phyloP scores from a whole-genome alignment of 2,329 filamentous ascomycete species.

The Graphiopsis chlorocephala region DNA sequence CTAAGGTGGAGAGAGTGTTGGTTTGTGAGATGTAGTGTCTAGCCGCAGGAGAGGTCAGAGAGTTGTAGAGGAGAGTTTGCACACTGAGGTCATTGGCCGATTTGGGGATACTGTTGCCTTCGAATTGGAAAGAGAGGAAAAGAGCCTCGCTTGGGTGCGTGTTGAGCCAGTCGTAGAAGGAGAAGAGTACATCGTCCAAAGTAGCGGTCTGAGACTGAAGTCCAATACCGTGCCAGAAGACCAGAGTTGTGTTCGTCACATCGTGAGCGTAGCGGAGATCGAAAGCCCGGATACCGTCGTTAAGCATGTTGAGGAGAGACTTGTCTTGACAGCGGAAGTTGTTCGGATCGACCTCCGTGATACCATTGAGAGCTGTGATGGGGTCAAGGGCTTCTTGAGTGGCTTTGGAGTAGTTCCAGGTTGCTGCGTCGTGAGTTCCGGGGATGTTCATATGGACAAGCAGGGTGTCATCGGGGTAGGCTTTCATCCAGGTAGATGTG shows the following conservation, averaged over 20 bases:
- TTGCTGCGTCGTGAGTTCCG: slow-evolving; percentile 51
- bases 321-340: slow-evolving; percentile 45
- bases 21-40: slow-evolving; percentile 41
- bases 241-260: slow-evolving; percentile 43
- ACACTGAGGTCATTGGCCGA: slow-evolving; percentile 37
- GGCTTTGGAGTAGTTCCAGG: slow-evolving; percentile 50
- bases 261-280: slow-evolving; percentile 52
- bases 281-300: slow-evolving; percentile 50
- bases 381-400: slow-evolving; percentile 42
- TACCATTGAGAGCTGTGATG: slow-evolving; percentile 42
- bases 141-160: slow-evolving; percentile 46
- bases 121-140: slow-evolving; percentile 50
- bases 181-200: slow-evolving; percentile 46
- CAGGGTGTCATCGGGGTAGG: slow-evolving; percentile 41
- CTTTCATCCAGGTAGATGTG: slow-evolving; percentile 48
- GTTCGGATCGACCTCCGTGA: slow-evolving; percentile 33
- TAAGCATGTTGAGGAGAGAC: slow-evolving; percentile 41
- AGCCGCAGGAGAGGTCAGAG: slow-evolving; percentile 41
- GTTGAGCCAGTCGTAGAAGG: slow-evolving; percentile 50
- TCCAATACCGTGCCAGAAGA: slow-evolving; percentile 50
- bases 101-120: slow-evolving; percentile 36
- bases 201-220: slow-evolving; percentile 46
- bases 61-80: slow-evolving; percentile 40
- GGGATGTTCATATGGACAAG: slow-evolving; percentile 51
- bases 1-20: slow-evolving; percentile 37